These are phyloP conservation scores for Ustilago loliicola DNA, from an alignment of 1,284 basidiomycete species.

Conservation along the genomic window DNA sequence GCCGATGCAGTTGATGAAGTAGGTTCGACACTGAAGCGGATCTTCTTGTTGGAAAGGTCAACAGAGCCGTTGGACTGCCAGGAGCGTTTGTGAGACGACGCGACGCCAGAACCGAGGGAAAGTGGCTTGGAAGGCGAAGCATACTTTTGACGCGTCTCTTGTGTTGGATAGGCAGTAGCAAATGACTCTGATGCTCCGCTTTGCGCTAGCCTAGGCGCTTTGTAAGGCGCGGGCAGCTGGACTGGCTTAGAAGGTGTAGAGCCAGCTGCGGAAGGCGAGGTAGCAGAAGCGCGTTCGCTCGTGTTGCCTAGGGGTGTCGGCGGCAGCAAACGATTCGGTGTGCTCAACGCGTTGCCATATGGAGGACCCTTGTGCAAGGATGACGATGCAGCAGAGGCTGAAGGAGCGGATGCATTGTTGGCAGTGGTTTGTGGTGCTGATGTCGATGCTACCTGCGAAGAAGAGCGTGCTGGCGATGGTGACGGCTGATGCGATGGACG, in stretches of 20 bases:
- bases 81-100: slow-evolving; percentile 37
- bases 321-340: slow-evolving; percentile 36
- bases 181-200: slow-evolving; percentile 47
- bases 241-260: slow-evolving; percentile 23
- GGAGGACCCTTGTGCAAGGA: slow-evolving; percentile 19
- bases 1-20: slow-evolving; percentile 12
- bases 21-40: slow-evolving; percentile 13
- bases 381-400: slow-evolving; percentile 1
- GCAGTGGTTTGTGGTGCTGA: neutral
- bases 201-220: slow-evolving; percentile 33
- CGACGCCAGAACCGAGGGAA: slow-evolving; percentile 10
- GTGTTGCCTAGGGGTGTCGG: slow-evolving; percentile 37
- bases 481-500: slow-evolving; percentile 25
- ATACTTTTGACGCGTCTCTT: slow-evolving; percentile 56
- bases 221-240: slow-evolving; percentile 43
- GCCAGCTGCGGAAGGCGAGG: slow-evolving; percentile 8
- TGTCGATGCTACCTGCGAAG: neutral
- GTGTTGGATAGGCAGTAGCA: slow-evolving; percentile 51
- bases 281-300: slow-evolving; percentile 14
- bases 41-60: slow-evolving; percentile 45
- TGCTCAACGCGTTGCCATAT: slow-evolving; percentile 19
- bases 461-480: slow-evolving; percentile 14
- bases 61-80: slow-evolving; percentile 32
- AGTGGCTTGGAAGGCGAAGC: slow-evolving; percentile 49
- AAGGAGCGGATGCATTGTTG: neutral